phyloP scores from a whole-genome alignment of 495 filamentous ascomycete species.

The Jackrogersella minutella region DNA sequence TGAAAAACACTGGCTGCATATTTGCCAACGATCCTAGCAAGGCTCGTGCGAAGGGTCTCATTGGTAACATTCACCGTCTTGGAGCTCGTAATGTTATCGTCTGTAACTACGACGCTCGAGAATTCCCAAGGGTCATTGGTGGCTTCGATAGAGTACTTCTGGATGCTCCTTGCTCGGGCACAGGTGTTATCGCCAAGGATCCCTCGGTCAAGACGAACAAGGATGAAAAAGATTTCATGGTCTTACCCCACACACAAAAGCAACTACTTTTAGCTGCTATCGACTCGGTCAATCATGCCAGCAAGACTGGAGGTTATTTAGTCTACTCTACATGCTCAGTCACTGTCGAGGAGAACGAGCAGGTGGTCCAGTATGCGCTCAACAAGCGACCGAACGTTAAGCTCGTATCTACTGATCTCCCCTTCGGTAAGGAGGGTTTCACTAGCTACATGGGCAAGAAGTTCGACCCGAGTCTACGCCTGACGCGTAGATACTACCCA shows the following conservation, averaged over 20 bases:
- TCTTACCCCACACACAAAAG: conserved; percentile 91
- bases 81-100: conserved; percentile 93
- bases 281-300: conserved; percentile 86
- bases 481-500: conserved; percentile 90
- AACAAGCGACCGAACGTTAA: conserved; percentile 90
- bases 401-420: conserved; percentile 89
- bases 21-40: conserved; percentile 98
- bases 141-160: conserved; percentile 75
- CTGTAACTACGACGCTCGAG: conserved; percentile 90
- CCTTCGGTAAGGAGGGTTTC: conserved; percentile 94
- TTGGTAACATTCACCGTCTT: conserved; percentile 96
- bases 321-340: conserved; percentile 90
- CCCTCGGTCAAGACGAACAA: conserved; percentile 96
- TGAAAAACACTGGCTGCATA: conserved; percentile 97
- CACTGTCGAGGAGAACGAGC: conserved; percentile 92
- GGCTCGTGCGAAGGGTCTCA: conserved; percentile 90
- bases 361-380: conserved; percentile 91
- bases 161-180: conserved; percentile 56
- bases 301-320: conserved; percentile 89
- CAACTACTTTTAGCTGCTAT: conserved; percentile 93
- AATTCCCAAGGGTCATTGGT: conserved; percentile 92
- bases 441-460: conserved; percentile 85
- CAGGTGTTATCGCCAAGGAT: conserved; percentile 92
- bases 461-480: conserved; percentile 84
- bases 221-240: conserved; percentile 89